Conservation (phyloP, 176 grass and related monocot genomes). For the Aegilops speltoides region DNA sequence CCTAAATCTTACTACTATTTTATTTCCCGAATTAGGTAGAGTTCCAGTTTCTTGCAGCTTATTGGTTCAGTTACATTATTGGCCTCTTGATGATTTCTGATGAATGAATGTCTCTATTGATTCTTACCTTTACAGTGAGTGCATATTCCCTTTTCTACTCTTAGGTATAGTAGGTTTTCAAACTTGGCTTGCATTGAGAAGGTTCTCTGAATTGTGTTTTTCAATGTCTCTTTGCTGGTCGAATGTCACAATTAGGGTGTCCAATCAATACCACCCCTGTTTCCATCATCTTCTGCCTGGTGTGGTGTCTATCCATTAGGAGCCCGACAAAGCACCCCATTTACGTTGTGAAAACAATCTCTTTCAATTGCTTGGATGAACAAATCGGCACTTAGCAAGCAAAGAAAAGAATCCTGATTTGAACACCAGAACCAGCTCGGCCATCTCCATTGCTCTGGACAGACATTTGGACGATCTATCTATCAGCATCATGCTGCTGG, state of each 20-base stretch:
- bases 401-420: slow-evolving; percentile 38
- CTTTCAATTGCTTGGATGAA: slow-evolving; percentile 34
- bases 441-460: slow-evolving; percentile 29
- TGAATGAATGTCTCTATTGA: not conserved
- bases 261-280: slow-evolving; percentile 1
- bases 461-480: slow-evolving; percentile 28
- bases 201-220: not conserved
- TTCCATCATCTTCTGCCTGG: slow-evolving; percentile 27
- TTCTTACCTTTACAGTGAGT: not conserved
- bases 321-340: slow-evolving; percentile 3
- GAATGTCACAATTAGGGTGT: slow-evolving; percentile 21
- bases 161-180: not conserved
- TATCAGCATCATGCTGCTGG: slow-evolving; percentile 19
- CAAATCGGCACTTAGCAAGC: slow-evolving; percentile 16
- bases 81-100: slow-evolving; percentile 1
- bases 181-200: not conserved
- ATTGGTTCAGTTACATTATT: slow-evolving; percentile 23
- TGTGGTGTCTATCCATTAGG: slow-evolving; percentile 46
- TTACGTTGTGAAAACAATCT: slow-evolving; percentile 18
- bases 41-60: slow-evolving; percentile 5
- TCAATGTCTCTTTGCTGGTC: slow-evolving; percentile 14
- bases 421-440: slow-evolving; percentile 23
- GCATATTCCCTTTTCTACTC: not conserved
- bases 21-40: not conserved
- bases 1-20: slow-evolving; percentile 20